phyloP scores from a whole-genome alignment of 805 yeast genomes.

The Myxozyma lipomycoides region DNA sequence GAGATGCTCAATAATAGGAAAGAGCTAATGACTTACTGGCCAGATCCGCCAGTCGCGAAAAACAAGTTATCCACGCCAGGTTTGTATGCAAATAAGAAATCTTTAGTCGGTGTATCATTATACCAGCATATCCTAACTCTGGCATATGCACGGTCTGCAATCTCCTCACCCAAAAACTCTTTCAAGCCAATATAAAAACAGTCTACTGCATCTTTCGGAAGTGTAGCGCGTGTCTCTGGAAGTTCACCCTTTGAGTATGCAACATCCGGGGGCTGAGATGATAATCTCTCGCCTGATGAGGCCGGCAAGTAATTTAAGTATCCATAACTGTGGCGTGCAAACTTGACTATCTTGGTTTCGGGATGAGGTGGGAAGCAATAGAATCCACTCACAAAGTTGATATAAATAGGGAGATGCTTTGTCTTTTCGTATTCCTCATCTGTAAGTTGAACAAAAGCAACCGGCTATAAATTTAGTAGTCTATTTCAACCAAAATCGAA shows the following conservation, averaged over 20 bases:
- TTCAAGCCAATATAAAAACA: conserved; percentile 14
- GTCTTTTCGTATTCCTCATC: conserved; percentile 20
- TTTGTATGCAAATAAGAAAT: conserved; percentile 34
- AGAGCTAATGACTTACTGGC: conserved; percentile 30
- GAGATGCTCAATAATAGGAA: not conserved
- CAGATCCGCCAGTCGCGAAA: conserved; percentile 40
- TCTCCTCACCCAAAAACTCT: conserved; percentile 14
- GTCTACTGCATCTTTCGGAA: conserved; percentile 22
- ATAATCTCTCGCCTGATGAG: conserved; percentile 1
- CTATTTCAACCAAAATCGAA: not conserved
- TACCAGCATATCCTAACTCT: conserved; percentile 44
- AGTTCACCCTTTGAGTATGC: conserved; percentile 11
- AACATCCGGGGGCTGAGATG: conserved; percentile 21
- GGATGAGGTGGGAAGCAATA: conserved; percentile 31
- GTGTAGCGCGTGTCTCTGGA: conserved; percentile 6
- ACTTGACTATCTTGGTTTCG: conserved; percentile 20
- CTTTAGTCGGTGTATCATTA: conserved; percentile 38
- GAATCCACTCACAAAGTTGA: conserved; percentile 29
- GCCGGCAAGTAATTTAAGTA: conserved; percentile 22
- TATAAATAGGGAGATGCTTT: conserved; percentile 26
- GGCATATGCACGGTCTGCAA: conserved; percentile 12
- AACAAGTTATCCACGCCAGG: conserved; percentile 34
- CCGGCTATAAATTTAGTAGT: conserved; percentile 12
- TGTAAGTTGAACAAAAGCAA: conserved; percentile 26
- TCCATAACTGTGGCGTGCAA: conserved; percentile 29